Evolutionary conservation across 371 early-diverging fungal genomes (phyloP).

Genomic region (Rhizopus delemar): DNA sequence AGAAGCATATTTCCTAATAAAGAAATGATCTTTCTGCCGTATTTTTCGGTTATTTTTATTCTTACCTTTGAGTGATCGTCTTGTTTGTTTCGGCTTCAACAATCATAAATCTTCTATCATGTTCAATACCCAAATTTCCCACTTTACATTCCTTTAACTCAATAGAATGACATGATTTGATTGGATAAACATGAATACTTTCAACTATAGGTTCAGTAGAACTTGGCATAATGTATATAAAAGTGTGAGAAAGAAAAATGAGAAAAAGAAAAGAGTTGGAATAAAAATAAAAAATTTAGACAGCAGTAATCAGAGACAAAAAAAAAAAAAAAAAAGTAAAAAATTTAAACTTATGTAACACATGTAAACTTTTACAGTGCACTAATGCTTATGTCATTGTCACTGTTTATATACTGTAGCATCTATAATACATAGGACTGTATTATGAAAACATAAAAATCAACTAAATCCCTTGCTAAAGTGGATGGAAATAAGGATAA

Average conservation of each 20-base stretch:
- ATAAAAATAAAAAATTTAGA: too few species aligned
- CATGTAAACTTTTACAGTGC: too few species aligned
- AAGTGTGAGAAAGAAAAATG: not conserved
- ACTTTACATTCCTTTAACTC: constrained; percentile 36
- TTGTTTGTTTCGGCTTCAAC: constrained; percentile 35
- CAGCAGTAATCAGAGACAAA: too few species aligned
- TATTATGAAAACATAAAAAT: too few species aligned
- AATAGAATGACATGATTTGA: constrained; percentile 50
- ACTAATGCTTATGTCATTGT: too few species aligned
- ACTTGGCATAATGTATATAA: constrained; percentile 14
- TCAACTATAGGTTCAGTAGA: constrained; percentile 18
- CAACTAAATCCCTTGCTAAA: too few species aligned
- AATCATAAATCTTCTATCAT: constrained; percentile 52
- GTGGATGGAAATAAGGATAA: too few species aligned
- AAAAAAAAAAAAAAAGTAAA: too few species aligned
- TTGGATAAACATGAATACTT: constrained; percentile 40
- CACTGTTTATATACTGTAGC: too few species aligned
- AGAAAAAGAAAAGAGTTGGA: not conserved
- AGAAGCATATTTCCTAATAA: constrained; percentile 42
- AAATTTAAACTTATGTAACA: too few species aligned
- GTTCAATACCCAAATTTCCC: constrained; percentile 33
- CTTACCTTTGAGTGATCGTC: constrained; percentile 49
- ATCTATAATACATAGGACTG: too few species aligned
- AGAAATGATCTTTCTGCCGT: not conserved
- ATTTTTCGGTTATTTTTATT: not conserved